Conservation (phyloP, 2,329 filamentous ascomycete genomes). For the Zarea fungicola region DNA sequence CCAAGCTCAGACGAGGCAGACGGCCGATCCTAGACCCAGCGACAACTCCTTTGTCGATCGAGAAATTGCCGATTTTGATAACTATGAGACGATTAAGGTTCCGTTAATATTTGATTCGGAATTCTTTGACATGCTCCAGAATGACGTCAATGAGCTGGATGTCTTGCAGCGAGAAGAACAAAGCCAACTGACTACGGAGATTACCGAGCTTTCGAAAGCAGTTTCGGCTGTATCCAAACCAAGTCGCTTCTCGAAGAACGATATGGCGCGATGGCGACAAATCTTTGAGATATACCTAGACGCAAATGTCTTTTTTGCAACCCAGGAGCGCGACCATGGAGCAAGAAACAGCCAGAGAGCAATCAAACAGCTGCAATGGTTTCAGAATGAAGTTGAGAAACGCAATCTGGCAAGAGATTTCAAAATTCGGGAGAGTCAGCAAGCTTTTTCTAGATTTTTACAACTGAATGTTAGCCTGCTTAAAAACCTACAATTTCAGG, state of each 20-base stretch:
- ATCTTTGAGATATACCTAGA: slow-evolving; percentile 80
- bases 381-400: slow-evolving; percentile 61
- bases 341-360: slow-evolving; percentile 61
- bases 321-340: slow-evolving; percentile 65
- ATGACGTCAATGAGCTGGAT: slow-evolving; percentile 65
- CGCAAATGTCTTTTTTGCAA: slow-evolving; percentile 76
- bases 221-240: slow-evolving; percentile 62
- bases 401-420: slow-evolving; percentile 56
- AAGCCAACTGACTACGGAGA: slow-evolving; percentile 55
- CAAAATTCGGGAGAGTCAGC: slow-evolving; percentile 59
- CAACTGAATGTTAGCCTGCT: slow-evolving; percentile 69
- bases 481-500: slow-evolving; percentile 76
- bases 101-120: slow-evolving; percentile 71
- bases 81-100: slow-evolving; percentile 55
- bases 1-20: background rate
- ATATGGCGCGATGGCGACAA: slow-evolving; percentile 71
- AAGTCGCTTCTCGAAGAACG: slow-evolving; percentile 54
- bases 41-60: background rate
- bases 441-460: slow-evolving; percentile 64
- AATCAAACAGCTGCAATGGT: slow-evolving; percentile 63
- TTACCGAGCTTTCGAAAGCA: slow-evolving; percentile 58
- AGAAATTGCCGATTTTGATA: background rate
- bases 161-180: slow-evolving; percentile 63
- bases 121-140: slow-evolving; percentile 73
- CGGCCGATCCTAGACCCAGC: background rate